Base-by-base conservation (phyloP, 371 early-diverging fungal genomes). In the Apophysomyces elegans region DNA sequence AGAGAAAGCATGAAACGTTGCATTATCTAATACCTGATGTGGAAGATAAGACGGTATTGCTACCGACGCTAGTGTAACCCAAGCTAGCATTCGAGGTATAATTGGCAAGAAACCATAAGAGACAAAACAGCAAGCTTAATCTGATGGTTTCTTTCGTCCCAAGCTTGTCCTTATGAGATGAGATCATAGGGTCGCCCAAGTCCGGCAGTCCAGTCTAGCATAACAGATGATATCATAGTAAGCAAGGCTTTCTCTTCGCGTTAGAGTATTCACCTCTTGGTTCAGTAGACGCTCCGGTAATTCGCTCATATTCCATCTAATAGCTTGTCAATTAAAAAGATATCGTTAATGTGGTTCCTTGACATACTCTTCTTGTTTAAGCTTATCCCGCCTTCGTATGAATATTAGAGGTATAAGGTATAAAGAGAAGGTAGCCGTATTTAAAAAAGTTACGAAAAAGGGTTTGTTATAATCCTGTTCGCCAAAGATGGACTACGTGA, bases 91-190 rank as follows among this genome's bases (percentile, higher is more conserved):
- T 94, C 35, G 86, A 89, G 6, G 87, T 79, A 76, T 88, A 88
- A 66, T 92, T 92, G 37, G 93, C 93, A 62, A 75, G 64, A 74
- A 92, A 94, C 93, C 95, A 93, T 35, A 93, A 75, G 21, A 91
- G 76, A 74, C 93, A 92, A 65, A 94, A 94, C 1, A 76, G 71
- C 18, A 91, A 65, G 13, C 92, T 88, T 39, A 89, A 75, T 61
- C 74, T 62, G 1, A 86, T 86, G n/a, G 84, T 77, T 45, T 45
- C 62, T 21, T 14, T 62, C 18, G 37, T 32, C 1, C 12, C 36
- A 36, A 26, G 37, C 14, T 37, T 61, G 18, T 41, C 61, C 12
- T 47, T 35, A 38, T 62, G 36, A 26, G 47, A 50, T n/a, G 36
- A 11, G 8, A 41, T 11, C 41, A 13, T 2, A 14, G 36, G 56